Conservation (phyloP, 805 yeast species). For the Spathaspora arborariae region DNA sequence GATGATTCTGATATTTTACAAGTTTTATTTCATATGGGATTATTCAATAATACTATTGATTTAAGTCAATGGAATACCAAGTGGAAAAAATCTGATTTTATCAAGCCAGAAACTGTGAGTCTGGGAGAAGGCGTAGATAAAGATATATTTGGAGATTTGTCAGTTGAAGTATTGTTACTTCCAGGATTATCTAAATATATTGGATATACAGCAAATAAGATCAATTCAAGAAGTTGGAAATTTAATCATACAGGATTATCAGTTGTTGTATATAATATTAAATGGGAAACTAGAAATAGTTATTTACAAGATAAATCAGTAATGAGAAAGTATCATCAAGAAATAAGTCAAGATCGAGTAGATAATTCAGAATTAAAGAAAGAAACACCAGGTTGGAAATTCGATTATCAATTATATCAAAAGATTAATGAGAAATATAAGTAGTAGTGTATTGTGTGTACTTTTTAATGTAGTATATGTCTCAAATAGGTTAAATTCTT, state of each 20-base stretch:
- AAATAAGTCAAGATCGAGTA: slow-evolving; percentile 20
- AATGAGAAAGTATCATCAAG: slow-evolving; percentile 26
- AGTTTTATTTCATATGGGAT: slow-evolving; percentile 72
- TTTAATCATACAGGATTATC: slow-evolving; percentile 77
- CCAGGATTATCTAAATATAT: slow-evolving; percentile 65
- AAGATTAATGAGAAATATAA: slow-evolving; percentile 22
- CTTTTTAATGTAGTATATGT: too few species aligned
- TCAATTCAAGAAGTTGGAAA: slow-evolving; percentile 74
- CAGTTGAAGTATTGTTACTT: slow-evolving; percentile 57
- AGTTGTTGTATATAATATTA: slow-evolving; percentile 53
- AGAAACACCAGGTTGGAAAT: slow-evolving; percentile 27
- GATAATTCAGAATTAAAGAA: slow-evolving; percentile 13
- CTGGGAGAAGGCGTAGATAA: slow-evolving; percentile 11
- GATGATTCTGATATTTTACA: slow-evolving; percentile 88
- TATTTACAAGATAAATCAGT: slow-evolving; percentile 26
- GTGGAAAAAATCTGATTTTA: slow-evolving; percentile 26
- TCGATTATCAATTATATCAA: slow-evolving; percentile 25
- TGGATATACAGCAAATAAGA: slow-evolving; percentile 64
- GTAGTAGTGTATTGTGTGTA: not conserved
- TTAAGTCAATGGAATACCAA: slow-evolving; percentile 28
- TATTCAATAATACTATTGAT: slow-evolving; percentile 36
- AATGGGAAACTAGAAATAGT: slow-evolving; percentile 39
- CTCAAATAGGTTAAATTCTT: too few species aligned
- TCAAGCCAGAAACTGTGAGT: slow-evolving; percentile 17
- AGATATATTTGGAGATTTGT: slow-evolving; percentile 42